Evolutionary conservation across 1,284 basidiomycete species (phyloP).

Genomic region (Salmacisia buchloeana): DNA sequence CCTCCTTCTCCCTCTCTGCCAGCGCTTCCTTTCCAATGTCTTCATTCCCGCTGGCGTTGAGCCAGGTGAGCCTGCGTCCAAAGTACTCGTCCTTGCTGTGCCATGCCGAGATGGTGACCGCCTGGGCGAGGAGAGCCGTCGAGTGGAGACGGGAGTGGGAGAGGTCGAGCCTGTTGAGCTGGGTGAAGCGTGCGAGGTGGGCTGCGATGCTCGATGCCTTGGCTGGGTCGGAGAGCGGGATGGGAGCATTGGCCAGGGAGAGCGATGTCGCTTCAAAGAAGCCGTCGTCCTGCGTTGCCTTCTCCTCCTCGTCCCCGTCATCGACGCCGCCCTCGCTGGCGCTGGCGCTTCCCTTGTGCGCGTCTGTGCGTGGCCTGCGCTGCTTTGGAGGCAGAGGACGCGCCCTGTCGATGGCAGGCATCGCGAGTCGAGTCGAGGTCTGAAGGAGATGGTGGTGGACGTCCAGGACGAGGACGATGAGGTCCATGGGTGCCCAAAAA

Average conservation of each 20-base stretch:
- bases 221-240: not conserved
- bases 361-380: not conserved
- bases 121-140: constrained; percentile 23
- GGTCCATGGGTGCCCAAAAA: too few relatives aligned
- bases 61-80: constrained; percentile 24
- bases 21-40: constrained; percentile 15
- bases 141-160: constrained; percentile 26
- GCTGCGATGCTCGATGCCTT: not conserved
- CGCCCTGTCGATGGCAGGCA: too few relatives aligned
- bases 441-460: too few relatives aligned
- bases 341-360: not conserved
- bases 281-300: not conserved
- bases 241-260: not conserved
- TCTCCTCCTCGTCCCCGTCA: not conserved
- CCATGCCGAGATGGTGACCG: constrained; percentile 24
- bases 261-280: not conserved
- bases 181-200: constrained; percentile 29
- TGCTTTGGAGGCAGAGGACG: too few relatives aligned
- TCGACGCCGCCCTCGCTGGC: not conserved
- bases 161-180: constrained; percentile 38
- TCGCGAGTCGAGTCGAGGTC: too few relatives aligned
- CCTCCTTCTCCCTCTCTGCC: constrained; percentile 11
- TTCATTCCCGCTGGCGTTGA: constrained; percentile 20
- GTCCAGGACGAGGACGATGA: too few relatives aligned
- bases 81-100: constrained; percentile 13